Evolutionary conservation across 257 asterid genomes (phyloP).

Genomic region (Primulina huaijiensis): DNA sequence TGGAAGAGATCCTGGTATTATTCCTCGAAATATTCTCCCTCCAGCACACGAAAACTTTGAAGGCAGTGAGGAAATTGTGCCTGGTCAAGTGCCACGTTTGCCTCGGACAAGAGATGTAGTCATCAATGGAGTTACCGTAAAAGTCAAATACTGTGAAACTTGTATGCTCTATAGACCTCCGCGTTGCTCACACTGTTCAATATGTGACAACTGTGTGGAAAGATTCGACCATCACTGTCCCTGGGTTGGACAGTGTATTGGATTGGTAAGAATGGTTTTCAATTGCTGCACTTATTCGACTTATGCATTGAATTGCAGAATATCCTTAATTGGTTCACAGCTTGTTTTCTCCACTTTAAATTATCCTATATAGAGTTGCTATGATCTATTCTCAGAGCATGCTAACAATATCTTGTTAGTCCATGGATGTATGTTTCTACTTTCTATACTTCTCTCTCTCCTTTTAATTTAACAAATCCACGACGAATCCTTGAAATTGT

Average conservation of each 20-base stretch:
- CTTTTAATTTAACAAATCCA: too few species aligned
- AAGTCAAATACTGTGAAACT: slow-evolving; percentile 82
- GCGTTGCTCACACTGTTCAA: slow-evolving; percentile 95
- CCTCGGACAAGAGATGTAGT: slow-evolving; percentile 69
- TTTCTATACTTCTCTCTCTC: background rate
- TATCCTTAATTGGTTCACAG: too few species aligned
- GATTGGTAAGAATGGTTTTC: slow-evolving; percentile 54
- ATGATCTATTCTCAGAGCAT: too few species aligned
- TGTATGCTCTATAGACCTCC: slow-evolving; percentile 93
- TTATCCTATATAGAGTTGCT: too few species aligned
- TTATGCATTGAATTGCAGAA: background rate
- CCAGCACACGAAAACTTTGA: slow-evolving; percentile 67
- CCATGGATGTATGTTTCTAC: background rate
- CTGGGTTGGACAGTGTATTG: slow-evolving; percentile 98
- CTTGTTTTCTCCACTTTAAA: too few species aligned
- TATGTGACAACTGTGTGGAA: slow-evolving; percentile 92
- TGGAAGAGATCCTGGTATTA: slow-evolving; percentile 73
- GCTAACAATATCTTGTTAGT: too few species aligned
- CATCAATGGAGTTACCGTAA: slow-evolving; percentile 68
- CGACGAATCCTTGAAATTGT: background rate
- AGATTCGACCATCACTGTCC: slow-evolving; percentile 99
- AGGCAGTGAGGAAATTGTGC: slow-evolving; percentile 40
- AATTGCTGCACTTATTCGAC: slow-evolving; percentile 4
- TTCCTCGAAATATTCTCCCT: slow-evolving; percentile 60
- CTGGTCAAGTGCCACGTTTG: slow-evolving; percentile 50